Evolutionary conservation across 1,284 basidiomycete genomes (phyloP).

Genomic region (Megacollybia platyphylla): DNA sequence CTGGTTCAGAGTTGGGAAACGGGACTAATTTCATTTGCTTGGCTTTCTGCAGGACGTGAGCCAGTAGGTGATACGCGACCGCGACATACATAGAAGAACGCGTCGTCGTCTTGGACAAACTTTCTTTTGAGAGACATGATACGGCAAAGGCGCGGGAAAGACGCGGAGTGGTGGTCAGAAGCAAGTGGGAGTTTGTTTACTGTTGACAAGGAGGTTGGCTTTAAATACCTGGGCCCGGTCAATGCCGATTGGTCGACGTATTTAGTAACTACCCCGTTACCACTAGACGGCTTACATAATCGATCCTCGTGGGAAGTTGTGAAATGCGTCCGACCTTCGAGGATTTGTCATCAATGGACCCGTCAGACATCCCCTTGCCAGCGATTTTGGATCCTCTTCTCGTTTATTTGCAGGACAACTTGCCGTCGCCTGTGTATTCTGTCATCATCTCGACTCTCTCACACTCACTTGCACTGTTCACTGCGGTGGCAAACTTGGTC

Average conservation of each 20-base stretch:
- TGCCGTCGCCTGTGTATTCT: constrained; percentile 45
- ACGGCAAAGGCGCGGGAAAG: neutral
- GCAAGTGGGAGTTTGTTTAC: neutral
- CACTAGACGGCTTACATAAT: too few species aligned
- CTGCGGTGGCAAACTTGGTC: constrained; percentile 34
- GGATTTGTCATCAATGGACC: constrained; percentile 9
- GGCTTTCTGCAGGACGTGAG: constrained; percentile 23
- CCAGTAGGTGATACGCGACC: constrained; percentile 1
- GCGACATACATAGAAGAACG: constrained; percentile 4
- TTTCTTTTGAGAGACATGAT: constrained; percentile 2
- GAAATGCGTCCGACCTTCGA: too few species aligned
- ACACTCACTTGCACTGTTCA: constrained; percentile 35
- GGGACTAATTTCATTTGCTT: constrained; percentile 65
- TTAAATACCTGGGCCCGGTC: neutral
- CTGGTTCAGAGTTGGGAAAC: constrained; percentile 49
- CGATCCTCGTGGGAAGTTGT: too few species aligned
- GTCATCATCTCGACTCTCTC: constrained; percentile 38
- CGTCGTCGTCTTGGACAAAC: constrained; percentile 8
- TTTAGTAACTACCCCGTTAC: too few species aligned
- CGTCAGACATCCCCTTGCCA: constrained; percentile 18
- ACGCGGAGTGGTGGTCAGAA: neutral
- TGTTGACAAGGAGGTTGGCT: neutral
- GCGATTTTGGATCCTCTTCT: constrained; percentile 37
- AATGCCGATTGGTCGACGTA: too few species aligned
- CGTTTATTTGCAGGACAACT: constrained; percentile 33